Conservation (phyloP, 176 grass and related monocot genomes). For the Lolium rigidum region DNA sequence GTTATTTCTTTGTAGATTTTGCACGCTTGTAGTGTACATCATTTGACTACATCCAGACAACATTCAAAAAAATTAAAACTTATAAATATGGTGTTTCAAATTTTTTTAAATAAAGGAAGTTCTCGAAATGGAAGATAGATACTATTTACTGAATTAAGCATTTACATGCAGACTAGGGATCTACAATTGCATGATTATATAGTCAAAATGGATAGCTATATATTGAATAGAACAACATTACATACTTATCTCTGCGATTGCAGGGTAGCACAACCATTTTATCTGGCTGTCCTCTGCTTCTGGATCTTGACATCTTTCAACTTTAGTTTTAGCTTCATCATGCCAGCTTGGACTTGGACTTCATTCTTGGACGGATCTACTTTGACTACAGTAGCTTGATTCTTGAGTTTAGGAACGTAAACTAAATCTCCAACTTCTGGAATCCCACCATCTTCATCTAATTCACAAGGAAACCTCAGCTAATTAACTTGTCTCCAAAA, state of each 20-base stretch:
- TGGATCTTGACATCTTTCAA: constrained; percentile 57
- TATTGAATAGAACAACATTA: constrained; percentile 16
- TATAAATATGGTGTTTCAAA: not conserved
- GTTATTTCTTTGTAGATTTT: too few relatives aligned
- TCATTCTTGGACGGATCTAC: constrained; percentile 59
- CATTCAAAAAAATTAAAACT: too few relatives aligned
- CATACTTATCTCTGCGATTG: constrained; percentile 14
- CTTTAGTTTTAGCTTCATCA: constrained; percentile 76
- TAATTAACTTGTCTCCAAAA: constrained; percentile 9
- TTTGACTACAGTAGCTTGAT: constrained; percentile 64
- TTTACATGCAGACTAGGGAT: not conserved
- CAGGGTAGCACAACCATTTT: constrained; percentile 3
- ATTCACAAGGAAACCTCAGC: constrained; percentile 24
- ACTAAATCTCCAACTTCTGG: constrained; percentile 64
- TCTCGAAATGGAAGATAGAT: too few relatives aligned
- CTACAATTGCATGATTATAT: constrained; percentile 18
- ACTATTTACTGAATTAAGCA: too few relatives aligned
- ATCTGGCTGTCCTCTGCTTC: constrained; percentile 45
- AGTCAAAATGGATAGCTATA: constrained; percentile 17
- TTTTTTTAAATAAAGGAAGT: too few relatives aligned
- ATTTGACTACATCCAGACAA: too few relatives aligned
- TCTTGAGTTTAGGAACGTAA: constrained; percentile 62
- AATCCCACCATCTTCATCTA: constrained; percentile 49
- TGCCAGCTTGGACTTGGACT: constrained; percentile 67
- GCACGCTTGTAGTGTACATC: too few relatives aligned